Evolutionary conservation across 2,329 filamentous ascomycete species (phyloP).

Genomic region (Cercospora sp.): DNA sequence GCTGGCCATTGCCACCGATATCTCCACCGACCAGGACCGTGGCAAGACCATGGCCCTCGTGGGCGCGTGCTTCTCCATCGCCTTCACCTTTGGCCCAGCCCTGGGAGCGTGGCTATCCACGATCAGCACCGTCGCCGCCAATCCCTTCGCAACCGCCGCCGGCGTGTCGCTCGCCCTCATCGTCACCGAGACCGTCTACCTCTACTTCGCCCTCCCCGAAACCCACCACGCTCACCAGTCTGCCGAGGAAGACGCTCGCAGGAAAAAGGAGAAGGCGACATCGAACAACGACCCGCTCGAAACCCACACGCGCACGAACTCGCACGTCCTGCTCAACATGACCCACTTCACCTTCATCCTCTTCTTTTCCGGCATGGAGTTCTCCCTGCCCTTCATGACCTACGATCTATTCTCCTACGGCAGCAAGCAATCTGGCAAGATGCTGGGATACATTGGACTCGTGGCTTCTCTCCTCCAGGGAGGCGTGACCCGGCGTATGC

Average conservation of each 20-base stretch:
- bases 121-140: constrained; percentile 75
- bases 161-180: constrained; percentile 84
- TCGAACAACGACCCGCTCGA: constrained; percentile 30
- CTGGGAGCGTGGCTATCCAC: constrained; percentile 83
- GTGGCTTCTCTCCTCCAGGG: constrained; percentile 91
- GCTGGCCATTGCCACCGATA: constrained; percentile 93
- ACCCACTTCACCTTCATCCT: constrained; percentile 90
- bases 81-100: constrained; percentile 93
- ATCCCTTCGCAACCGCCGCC: constrained; percentile 91
- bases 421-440: constrained; percentile 75
- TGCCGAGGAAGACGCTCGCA: constrained; percentile 10
- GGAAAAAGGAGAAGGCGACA: constrained; percentile 28
- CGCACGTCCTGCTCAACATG: constrained; percentile 76
- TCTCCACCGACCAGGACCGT: constrained; percentile 80
- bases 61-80: constrained; percentile 93
- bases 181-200: constrained; percentile 80
- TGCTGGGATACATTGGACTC: constrained; percentile 89
- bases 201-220: constrained; percentile 83
- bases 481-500: constrained; percentile 80
- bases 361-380: constrained; percentile 98
- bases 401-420: constrained; percentile 87
- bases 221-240: constrained; percentile 59
- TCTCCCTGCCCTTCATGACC: constrained; percentile 95
- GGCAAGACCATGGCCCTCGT: constrained; percentile 95
- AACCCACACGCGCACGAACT: constrained; percentile 67